Evolutionary conservation across 192 early-diverging fungal genomes (phyloP).

Genomic region (Kappamyces sp.): DNA sequence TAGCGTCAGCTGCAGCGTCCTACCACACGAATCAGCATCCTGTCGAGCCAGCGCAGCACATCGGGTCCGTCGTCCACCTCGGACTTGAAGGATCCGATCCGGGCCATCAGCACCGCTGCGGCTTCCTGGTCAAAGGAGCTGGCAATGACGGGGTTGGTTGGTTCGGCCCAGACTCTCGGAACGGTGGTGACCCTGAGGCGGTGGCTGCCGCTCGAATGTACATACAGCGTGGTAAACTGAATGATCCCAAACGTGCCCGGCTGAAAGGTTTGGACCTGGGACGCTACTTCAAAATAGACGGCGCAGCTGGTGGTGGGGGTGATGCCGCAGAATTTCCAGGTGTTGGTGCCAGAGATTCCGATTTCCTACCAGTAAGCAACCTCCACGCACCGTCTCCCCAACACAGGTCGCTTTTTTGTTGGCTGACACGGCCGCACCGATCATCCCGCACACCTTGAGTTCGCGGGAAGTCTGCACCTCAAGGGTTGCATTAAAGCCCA

Average conservation of each 20-base stretch:
- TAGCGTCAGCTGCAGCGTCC: constrained; percentile 17
- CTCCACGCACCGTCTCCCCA: constrained; percentile 68
- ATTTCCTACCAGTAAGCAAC: constrained; percentile 61
- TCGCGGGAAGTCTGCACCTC: constrained; percentile 95
- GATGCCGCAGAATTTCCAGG: constrained; percentile 91
- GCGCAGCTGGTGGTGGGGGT: constrained; percentile 78
- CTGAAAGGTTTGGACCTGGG: constrained; percentile 70
- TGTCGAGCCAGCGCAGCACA: constrained; percentile 94
- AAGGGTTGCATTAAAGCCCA: constrained; percentile 96
- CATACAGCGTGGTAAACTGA: constrained; percentile 94
- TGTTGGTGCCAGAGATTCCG: constrained; percentile 90
- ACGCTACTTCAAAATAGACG: constrained; percentile 96
- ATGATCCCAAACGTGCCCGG: constrained; percentile 82
- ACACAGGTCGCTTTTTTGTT: constrained; percentile 87
- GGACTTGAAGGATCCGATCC: constrained; percentile 94
- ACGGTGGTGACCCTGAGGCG: constrained; percentile 93
- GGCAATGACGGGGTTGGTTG: constrained; percentile 74
- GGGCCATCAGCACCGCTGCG: constrained; percentile 92
- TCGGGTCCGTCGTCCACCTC: constrained; percentile 96
- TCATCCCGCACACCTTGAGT: constrained; percentile 90
- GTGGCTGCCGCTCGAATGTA: constrained; percentile 85
- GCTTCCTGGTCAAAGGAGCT: constrained; percentile 97
- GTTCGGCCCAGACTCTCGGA: constrained; percentile 80
- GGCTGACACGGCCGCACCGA: constrained; percentile 89
- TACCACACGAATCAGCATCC: constrained; percentile 93